Evolutionary conservation across 345 rosid species (phyloP), one percentile per base, ranked within the genome.

Genomic region (Eucalyptus polyanthemos): DNA sequence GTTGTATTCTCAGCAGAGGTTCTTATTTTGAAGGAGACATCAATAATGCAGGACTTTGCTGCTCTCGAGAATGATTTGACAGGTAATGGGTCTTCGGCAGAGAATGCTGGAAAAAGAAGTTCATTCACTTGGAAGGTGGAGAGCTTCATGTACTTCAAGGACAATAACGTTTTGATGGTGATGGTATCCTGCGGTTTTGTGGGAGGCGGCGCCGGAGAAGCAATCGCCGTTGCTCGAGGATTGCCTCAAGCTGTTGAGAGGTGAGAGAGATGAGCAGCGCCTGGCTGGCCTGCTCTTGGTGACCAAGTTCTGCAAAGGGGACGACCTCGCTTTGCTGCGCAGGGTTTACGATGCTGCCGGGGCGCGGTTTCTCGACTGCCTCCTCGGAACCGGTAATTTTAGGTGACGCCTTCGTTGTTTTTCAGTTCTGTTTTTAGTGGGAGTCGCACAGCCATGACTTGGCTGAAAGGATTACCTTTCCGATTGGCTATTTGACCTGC

Each of bases 201-300:
- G 40, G 83, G 83, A 76, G 83, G 83, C 83, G 94, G 94, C 92
- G 22, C 69, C 87, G 49, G 87, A 87, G 87, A 80, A 88, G 60
- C 91, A 90, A 44, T 91, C 98, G 85, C 93, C 95, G 15, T 92
- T 97, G 11, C 94, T 97, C 6, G 96, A 95, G 2, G 96, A 97
- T 91, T 95, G 97, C 94, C 94, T 97, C 92, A 96, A 91, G 94
- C 93, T 97, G 25, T 69, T 97, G 87, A 95, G 89, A 91, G 99
- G 99, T 65, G 97, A 95, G 91, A 93, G 98, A 85, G 99, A 97
- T 92, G 99, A 97, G 95, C 98, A 97, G 87, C 95, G 96, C 56
- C 97, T 97, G 25, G 99, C 99, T 27, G 99, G 99, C 86, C 89
- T 97, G 19, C 95, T 97, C 81, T 91, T 97, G 50, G 97, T 96